Conservation (phyloP, 2,329 filamentous ascomycete species). For the Claviceps digitariae region DNA sequence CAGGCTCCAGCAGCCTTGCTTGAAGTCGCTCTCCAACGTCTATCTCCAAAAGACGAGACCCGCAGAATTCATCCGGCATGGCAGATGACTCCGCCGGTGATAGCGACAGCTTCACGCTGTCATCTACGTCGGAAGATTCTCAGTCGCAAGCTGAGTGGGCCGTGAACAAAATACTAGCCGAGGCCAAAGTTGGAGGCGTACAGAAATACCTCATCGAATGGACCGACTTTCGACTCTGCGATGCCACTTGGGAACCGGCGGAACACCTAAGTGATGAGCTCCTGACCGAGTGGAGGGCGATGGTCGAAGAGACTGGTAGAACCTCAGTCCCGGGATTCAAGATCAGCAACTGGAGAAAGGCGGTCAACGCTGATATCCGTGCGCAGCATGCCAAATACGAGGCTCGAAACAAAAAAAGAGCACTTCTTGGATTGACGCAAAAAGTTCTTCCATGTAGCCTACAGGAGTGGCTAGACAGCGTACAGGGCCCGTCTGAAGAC, state of each 20-base stretch:
- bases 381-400: constrained; percentile 24
- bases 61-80: neutral
- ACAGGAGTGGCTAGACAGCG: constrained; percentile 3
- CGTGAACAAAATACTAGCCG: constrained; percentile 38
- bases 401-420: constrained; percentile 31
- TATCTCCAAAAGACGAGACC: neutral
- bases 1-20: neutral
- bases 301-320: constrained; percentile 21
- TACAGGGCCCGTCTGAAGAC: constrained; percentile 2
- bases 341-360: constrained; percentile 23
- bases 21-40: neutral
- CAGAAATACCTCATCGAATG: constrained; percentile 24
- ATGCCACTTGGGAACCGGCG: constrained; percentile 37
- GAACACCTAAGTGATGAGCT: constrained; percentile 27
- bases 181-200: constrained; percentile 19
- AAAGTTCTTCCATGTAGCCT: constrained; percentile 1
- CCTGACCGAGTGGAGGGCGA: constrained; percentile 28
- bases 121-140: constrained; percentile 20
- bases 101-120: constrained; percentile 18
- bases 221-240: constrained; percentile 20
- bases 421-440: constrained; percentile 17
- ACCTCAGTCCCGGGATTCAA: constrained; percentile 24
- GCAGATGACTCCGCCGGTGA: neutral
- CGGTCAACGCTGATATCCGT: constrained; percentile 13
- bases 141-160: constrained; percentile 30